Conservation (phyloP, 148 eudicot genomes). For the Heliosperma pusillum region DNA sequence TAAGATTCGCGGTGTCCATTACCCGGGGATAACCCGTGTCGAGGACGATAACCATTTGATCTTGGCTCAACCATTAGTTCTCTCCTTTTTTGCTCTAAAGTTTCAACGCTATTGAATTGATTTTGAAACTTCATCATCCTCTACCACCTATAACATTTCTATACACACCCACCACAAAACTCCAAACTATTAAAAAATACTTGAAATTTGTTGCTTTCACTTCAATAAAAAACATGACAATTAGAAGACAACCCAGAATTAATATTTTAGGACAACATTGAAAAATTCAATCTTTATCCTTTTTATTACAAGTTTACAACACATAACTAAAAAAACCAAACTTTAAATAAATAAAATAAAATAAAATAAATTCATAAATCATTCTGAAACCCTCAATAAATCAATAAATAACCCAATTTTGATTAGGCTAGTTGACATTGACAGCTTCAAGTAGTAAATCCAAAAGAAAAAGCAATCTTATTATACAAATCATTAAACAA, state of each 20-base stretch:
- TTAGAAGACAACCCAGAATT: slow-evolving; percentile 18
- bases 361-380: not conserved
- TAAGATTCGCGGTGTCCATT: slow-evolving; percentile 59
- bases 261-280: slow-evolving; percentile 15
- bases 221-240: slow-evolving; percentile 2
- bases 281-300: slow-evolving; percentile 9
- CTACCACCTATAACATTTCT: slow-evolving; percentile 25
- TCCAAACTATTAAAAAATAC: slow-evolving; percentile 18
- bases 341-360: no score
- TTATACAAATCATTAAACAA: not conserved
- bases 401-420: not conserved
- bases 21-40: slow-evolving; percentile 49
- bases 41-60: slow-evolving; percentile 45
- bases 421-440: slow-evolving; percentile 24
- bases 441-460: not conserved
- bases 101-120: slow-evolving; percentile 30
- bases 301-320: not conserved
- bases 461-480: not conserved
- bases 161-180: slow-evolving; percentile 9
- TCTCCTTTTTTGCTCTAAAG: slow-evolving; percentile 35
- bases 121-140: slow-evolving; percentile 29
- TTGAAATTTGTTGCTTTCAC: slow-evolving; percentile 18
- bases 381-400: slow-evolving; percentile 29
- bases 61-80: slow-evolving; percentile 45
- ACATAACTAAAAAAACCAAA: not conserved